Base-by-base conservation (phyloP, 371 early-diverging fungal genomes). In the Capniomyces stellatus region DNA sequence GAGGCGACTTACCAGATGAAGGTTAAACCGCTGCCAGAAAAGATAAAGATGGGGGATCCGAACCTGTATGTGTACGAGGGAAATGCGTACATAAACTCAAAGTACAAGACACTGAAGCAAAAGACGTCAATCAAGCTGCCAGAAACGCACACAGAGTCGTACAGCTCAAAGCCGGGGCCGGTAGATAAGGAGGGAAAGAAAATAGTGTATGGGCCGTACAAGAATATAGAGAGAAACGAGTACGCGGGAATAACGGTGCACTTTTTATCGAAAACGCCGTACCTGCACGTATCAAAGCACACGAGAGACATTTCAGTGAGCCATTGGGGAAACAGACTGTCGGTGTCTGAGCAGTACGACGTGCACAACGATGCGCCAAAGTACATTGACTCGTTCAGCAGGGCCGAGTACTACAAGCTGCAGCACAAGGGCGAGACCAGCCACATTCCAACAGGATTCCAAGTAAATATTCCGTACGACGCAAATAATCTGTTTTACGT, bases 291-390 rank as follows among this genome's bases (percentile, higher is more conserved):
- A 0, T 72, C 75, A 47, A 63, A 64, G 1, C 69, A 82, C 39
- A 62, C 67, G 28, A 78, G 89, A 40, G 83, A 89, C 49, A 60
- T 92, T 25, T 79, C 85, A 61, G 67, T 95, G 29, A 85, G 87
- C 57, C 91, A 91, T 60, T 87, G 87, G 85, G 85, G 82, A 28
- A 72, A 74, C 48, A 82, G 82, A 54, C 62, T 92, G 47, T 79
- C 78, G 18, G 79, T 93, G 12, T 82, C 85, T 54, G 98, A 97
- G 58, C 76, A 83, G 64, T 85, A 78, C 58, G 76, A 76, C 42
- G 55, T 97, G 46, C 77, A 75, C 46, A 82, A 91, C 65, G 73
- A 74, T 27, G 93, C 89, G 30, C 88, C 98, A 19, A 56, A 66
- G 82, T 43, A 46, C n/a, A 31, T 64, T 31, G 10, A 55, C 12